These are phyloP conservation scores for Acer saccharum DNA, from an alignment of 345 rosid genomes.

Conservation along the genomic window DNA sequence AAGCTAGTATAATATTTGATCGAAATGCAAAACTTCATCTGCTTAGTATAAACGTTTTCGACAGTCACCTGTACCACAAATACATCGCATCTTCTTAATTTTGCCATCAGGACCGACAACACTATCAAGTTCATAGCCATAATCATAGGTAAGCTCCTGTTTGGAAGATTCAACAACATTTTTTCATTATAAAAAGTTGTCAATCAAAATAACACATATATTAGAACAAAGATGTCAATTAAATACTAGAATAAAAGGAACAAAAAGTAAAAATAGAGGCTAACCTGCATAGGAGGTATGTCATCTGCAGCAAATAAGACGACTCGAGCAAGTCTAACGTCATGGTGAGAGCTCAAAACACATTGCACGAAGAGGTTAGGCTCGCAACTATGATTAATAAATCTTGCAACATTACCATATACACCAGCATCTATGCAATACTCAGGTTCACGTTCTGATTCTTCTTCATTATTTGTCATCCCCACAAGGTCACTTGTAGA, in stretches of 20 bases:
- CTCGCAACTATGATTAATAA: conserved; percentile 59
- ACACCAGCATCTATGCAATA: conserved; percentile 59
- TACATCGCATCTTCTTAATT: not conserved
- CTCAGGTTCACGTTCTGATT: conserved; percentile 44
- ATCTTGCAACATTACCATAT: conserved; percentile 55
- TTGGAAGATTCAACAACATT: not conserved
- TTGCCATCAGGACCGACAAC: conserved; percentile 8
- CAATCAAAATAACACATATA: not conserved
- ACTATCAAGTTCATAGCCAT: conserved; percentile 17
- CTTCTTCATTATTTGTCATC: conserved; percentile 28
- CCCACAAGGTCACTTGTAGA: conserved; percentile 21
- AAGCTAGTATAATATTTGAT: not conserved
- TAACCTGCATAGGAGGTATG: conserved; percentile 57
- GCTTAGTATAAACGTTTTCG: conserved; percentile 15
- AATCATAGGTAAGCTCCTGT: conserved; percentile 22
- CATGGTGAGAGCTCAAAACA: conserved; percentile 52
- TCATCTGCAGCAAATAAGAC: conserved; percentile 59
- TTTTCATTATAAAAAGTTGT: not conserved
- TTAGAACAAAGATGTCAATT: too few species aligned
- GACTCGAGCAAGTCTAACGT: conserved; percentile 52
- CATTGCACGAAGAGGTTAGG: conserved; percentile 67
- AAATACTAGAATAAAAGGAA: not conserved
- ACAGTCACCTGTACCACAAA: conserved; percentile 18
- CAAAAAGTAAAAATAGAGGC: not conserved
- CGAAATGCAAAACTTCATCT: not conserved